These are phyloP conservation scores for Fusarium agapanthi DNA, from an alignment of 2,329 filamentous ascomycete species.

Conservation along the genomic window DNA sequence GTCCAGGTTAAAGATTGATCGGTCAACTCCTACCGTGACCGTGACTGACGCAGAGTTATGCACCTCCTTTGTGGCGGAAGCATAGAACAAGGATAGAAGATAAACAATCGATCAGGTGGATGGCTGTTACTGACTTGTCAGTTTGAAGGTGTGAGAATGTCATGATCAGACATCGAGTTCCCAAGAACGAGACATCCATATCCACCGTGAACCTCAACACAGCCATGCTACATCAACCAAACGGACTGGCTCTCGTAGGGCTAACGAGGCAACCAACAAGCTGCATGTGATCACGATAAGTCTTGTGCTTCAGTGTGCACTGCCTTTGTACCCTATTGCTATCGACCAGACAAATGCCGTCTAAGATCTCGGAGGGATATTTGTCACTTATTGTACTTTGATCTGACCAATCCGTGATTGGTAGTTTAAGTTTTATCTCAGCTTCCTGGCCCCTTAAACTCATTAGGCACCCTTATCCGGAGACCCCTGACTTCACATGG, in stretches of 20 bases:
- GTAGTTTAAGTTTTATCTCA: not conserved
- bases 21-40: not conserved
- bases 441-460: not conserved
- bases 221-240: constrained; percentile 7
- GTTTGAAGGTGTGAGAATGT: constrained; percentile 5
- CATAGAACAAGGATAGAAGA: not conserved
- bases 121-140: not conserved
- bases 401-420: not conserved
- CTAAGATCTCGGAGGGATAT: not conserved
- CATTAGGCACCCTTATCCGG: constrained; percentile 8
- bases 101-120: not conserved
- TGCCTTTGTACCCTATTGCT: constrained; percentile 14
- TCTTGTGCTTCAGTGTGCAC: constrained; percentile 19
- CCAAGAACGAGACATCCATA: constrained; percentile 9
- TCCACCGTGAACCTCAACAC: constrained; percentile 14
- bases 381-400: not conserved
- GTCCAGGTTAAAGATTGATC: not conserved
- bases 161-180: constrained; percentile 6
- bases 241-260: constrained; percentile 1
- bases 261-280: constrained; percentile 3
- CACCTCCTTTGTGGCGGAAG: constrained; percentile 8
- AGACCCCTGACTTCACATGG: constrained; percentile 5
- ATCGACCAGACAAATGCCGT: constrained; percentile 3
- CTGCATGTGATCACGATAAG: not conserved
- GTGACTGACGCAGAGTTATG: constrained; percentile 7